Base-by-base conservation (phyloP, 805 yeast genomes). In the Candida loeiensis region DNA sequence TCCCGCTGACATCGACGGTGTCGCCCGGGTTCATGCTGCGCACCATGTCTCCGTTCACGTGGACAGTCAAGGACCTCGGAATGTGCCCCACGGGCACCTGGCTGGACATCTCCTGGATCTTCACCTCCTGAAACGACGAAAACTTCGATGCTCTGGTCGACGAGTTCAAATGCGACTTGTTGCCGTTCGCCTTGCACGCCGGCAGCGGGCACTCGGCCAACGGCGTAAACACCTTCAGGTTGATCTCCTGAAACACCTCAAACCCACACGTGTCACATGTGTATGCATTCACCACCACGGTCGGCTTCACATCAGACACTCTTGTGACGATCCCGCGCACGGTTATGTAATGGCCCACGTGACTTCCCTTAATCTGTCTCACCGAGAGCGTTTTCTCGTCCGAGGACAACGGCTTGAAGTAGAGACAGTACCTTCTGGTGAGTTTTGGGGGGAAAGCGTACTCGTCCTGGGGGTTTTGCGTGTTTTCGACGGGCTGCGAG, bases 81-180 rank as follows among this genome's bases (percentile, higher is more conserved):
- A 93, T 93, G 61, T 91, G 96, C 39, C 99, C 99, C 20, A 90
- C 91, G 1, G 99, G 99, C 13, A 93, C 99, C 66, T 93, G 99
- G 49, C 83, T 82, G 4, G 98, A 86, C 58, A 91, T 69, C 64
- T 93, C 99, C 69, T 93, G 99, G 46, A 93, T 74, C 55, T 87
- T 83, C 41, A 90, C 93, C 55, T 93, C 99, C 67, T 93, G 99
- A 73, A 90, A 93, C 5, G 96, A 86, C 40, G 84, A 74, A 56
- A 95, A 93, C 64, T 93, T 93, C 22, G 97, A 89, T 2, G 99
- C 99, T 53, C 99, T 77, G 9, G 98, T 89, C 33, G 91, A 79
- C 79, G 90, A 85, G 61, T 85, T 88, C 38, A 93, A 71, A 66
- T 87, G 89, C 42, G 99, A 99, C 58, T 82, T 82, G 24, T 84